Evolutionary conservation across 441 rosid species (phyloP).

Genomic region (Flueggea neowawraea): DNA sequence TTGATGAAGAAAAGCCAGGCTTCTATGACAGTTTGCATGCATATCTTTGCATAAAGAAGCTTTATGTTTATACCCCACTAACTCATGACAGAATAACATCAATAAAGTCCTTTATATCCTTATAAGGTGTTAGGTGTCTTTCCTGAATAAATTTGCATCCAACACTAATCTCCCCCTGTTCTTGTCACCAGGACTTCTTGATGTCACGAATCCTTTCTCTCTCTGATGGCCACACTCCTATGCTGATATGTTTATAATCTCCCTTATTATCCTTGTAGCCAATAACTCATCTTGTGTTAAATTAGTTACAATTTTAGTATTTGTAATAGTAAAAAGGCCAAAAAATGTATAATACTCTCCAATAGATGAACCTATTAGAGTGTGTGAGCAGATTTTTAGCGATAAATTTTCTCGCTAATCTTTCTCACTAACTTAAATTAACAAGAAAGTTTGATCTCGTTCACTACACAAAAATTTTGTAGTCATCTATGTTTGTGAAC

Average conservation of each 20-base stretch:
- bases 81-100: constrained; percentile 31
- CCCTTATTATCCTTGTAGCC: too few relatives aligned
- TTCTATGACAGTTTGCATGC: constrained; percentile 29
- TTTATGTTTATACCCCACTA: constrained; percentile 70
- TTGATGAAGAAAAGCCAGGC: constrained; percentile 34
- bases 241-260: not conserved
- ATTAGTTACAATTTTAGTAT: too few relatives aligned
- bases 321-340: too few relatives aligned
- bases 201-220: constrained; percentile 23
- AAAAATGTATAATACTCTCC: too few relatives aligned
- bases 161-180: constrained; percentile 23
- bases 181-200: constrained; percentile 16
- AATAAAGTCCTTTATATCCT: constrained; percentile 19
- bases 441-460: too few relatives aligned
- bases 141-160: constrained; percentile 24
- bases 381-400: too few relatives aligned
- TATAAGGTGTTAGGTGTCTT: constrained; percentile 12
- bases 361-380: too few relatives aligned
- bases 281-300: too few relatives aligned
- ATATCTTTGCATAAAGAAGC: constrained; percentile 67
- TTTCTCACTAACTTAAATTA: too few relatives aligned
- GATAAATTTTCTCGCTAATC: too few relatives aligned
- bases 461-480: too few relatives aligned
- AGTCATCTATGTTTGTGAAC: too few relatives aligned
- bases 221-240: constrained; percentile 20